A percentile compares a stretch with the other conserved stretches of the same genome.
Evolutionary conservation across 2,329 filamentous ascomycete species (phyloP).

Genomic region (Aspergillus sergii): DNA sequence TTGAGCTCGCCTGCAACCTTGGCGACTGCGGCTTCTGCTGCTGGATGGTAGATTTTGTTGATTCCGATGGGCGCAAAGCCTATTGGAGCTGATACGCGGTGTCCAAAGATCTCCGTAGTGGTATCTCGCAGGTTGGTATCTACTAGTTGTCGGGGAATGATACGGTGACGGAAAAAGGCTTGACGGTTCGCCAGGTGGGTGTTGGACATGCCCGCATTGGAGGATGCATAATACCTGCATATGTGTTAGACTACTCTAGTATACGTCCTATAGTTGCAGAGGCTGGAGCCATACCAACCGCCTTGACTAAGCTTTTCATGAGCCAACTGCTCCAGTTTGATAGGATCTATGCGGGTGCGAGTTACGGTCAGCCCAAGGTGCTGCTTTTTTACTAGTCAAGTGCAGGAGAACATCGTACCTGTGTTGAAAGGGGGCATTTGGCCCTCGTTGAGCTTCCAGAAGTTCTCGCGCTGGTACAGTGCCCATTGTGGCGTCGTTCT

Average conservation of each 20-base stretch:
- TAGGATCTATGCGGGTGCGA: constrained; percentile 45
- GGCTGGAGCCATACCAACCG: constrained; percentile 50
- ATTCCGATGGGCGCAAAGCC: constrained; percentile 68
- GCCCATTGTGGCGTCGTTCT: constrained; percentile 58
- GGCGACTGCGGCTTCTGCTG: constrained; percentile 62
- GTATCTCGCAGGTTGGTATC: constrained; percentile 64
- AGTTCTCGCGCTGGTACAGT: constrained; percentile 58
- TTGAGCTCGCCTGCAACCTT: constrained; percentile 62
- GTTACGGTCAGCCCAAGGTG: not conserved
- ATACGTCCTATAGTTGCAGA: not conserved
- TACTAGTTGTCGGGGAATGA: constrained; percentile 63
- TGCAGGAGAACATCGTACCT: constrained; percentile 28
- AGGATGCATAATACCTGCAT: constrained; percentile 38
- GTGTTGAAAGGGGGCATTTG: constrained; percentile 56
- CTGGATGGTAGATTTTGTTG: constrained; percentile 65
- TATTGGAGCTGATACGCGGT: constrained; percentile 61
- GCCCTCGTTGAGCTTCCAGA: constrained; percentile 57
- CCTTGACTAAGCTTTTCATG: constrained; percentile 58
- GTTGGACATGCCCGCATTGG: constrained; percentile 39
- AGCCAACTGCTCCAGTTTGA: constrained; percentile 61
- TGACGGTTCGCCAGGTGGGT: constrained; percentile 62
- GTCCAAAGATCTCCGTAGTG: constrained; percentile 60
- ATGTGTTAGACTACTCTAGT: not conserved
- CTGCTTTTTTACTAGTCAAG: not conserved
- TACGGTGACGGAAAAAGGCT: constrained; percentile 65